Conservation (phyloP, 176 grass and related monocot species). For the Oryza brachyantha region DNA sequence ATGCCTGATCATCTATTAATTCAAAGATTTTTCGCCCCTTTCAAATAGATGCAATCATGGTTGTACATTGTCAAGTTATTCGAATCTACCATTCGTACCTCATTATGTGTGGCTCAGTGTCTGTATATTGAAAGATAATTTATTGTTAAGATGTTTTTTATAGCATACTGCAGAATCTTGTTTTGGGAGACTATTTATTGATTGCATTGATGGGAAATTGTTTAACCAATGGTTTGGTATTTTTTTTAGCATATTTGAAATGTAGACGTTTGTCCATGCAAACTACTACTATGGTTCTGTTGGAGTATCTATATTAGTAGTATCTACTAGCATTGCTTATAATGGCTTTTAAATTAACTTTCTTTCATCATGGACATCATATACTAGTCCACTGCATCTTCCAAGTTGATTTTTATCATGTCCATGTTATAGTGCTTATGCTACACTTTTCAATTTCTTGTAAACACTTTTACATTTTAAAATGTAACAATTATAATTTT, state of each 20-base stretch:
- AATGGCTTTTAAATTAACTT: neutral
- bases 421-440: neutral
- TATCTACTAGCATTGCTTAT: neutral
- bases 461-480: neutral
- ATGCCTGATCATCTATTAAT: neutral
- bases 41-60: neutral
- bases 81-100: neutral
- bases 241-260: neutral
- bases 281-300: neutral
- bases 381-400: neutral
- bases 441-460: neutral
- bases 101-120: neutral
- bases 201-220: neutral
- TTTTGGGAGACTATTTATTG: neutral
- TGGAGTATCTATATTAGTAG: neutral
- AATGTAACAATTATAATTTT: neutral
- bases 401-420: neutral
- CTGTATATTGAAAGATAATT: neutral
- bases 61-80: neutral
- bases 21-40: neutral
- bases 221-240: neutral
- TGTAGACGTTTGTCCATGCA: neutral
- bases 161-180: neutral
- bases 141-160: neutral
- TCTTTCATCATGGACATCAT: neutral